Conservation (phyloP, 169 alveolate genomes). For the Plasmodium coatneyi region DNA sequence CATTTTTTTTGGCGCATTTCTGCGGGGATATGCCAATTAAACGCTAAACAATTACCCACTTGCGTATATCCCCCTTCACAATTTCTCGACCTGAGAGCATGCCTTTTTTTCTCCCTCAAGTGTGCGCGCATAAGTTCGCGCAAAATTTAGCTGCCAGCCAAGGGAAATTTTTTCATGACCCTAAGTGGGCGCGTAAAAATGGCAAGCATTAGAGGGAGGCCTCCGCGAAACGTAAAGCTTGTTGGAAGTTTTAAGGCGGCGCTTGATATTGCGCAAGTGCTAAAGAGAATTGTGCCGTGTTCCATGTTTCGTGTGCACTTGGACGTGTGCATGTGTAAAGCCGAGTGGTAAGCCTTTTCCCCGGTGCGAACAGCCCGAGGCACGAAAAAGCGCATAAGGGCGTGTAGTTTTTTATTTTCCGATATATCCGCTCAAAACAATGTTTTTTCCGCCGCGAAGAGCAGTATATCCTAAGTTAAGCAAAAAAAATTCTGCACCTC, state of each 20-base stretch:
- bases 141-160: background rate
- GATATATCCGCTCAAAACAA: background rate
- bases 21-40: background rate
- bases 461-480: background rate
- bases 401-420: background rate
- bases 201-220: background rate
- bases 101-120: conserved; percentile 3
- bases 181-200: background rate
- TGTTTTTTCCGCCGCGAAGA: background rate
- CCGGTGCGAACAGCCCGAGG: background rate
- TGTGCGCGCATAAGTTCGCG: background rate
- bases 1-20: background rate
- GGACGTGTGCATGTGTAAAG: background rate
- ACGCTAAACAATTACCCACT: background rate
- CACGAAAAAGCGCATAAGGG: background rate
- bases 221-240: background rate
- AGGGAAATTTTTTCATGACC: background rate
- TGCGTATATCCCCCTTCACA: background rate
- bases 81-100: background rate
- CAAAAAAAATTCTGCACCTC: background rate
- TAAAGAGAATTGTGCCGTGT: background rate
- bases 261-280: background rate
- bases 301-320: background rate
- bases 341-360: background rate
- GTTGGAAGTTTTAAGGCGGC: background rate